Percentiles rank a stretch among this genome's conserved stretches.
These are phyloP conservation scores for Dunaliella salina DNA, from an alignment of 163 green algal genomes.

Conservation along the genomic window DNA sequence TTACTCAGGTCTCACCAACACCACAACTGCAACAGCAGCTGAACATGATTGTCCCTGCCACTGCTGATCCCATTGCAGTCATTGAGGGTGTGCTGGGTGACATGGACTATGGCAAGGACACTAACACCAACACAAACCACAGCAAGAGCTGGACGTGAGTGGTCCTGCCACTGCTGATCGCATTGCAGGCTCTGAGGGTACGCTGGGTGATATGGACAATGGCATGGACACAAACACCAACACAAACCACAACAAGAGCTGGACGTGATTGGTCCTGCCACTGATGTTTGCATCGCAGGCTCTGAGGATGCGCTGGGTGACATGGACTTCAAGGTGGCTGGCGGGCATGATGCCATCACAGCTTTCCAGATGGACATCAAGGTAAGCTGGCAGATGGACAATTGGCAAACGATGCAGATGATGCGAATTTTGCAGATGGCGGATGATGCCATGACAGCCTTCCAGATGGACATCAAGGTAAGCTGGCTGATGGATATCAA, in stretches of 20 bases:
- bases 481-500: constrained; percentile 99
- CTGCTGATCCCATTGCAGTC: constrained; percentile 13
- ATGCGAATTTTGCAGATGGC: constrained; percentile 49
- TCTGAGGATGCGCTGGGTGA: constrained; percentile 92
- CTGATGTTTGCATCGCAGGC: constrained; percentile 14
- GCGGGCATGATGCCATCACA: constrained; percentile 60
- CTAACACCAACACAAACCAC: too few species aligned
- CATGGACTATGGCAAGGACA: too few species aligned
- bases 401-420: constrained; percentile 95
- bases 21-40: too few species aligned
- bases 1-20: too few species aligned
- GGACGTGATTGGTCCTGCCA: too few species aligned
- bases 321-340: constrained; percentile 96
- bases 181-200: constrained; percentile 82
- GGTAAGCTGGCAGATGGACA: constrained; percentile 73
- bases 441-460: too few species aligned
- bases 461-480: constrained; percentile 98
- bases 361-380: constrained; percentile 99
- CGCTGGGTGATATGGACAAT: constrained; percentile 96
- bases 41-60: too few species aligned
- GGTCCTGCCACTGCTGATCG: too few species aligned
- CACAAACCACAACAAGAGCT: too few species aligned
- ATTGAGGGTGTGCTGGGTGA: constrained; percentile 91
- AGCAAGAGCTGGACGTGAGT: too few species aligned
- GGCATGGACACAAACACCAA: too few species aligned